phyloP scores from a whole-genome alignment of 768 basidiomycete genomes.

The Russula emetica region DNA sequence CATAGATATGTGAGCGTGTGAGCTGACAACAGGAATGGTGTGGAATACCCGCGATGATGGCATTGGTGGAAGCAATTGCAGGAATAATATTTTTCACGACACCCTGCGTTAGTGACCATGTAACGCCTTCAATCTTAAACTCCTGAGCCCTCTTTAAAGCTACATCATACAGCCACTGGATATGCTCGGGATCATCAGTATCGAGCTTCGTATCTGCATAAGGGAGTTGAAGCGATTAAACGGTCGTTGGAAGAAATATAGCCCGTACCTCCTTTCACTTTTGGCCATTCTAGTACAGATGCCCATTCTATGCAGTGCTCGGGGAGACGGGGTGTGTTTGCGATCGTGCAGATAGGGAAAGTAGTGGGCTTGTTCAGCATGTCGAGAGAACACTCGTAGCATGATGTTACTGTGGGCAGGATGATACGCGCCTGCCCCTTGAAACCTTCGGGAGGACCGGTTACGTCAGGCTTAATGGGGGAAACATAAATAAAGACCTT shows the following conservation, averaged over 20 bases:
- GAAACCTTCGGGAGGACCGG: conserved; percentile 59
- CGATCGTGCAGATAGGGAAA: conserved; percentile 98
- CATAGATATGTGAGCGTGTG: conserved; percentile 1
- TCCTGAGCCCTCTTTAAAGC: conserved; percentile 83
- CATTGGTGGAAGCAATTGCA: conserved; percentile 97
- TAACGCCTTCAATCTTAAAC: conserved; percentile 97
- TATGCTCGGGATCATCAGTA: conserved; percentile 96
- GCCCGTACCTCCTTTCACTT: conserved; percentile 74
- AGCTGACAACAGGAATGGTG: background rate
- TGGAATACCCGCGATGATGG: conserved; percentile 83
- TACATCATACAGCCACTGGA: conserved; percentile 82
- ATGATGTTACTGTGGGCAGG: conserved; percentile 89
- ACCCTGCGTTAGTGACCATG: conserved; percentile 95
- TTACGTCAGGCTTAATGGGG: background rate
- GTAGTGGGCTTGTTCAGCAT: conserved; percentile 97
- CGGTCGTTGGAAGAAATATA: background rate
- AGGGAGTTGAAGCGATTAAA: background rate
- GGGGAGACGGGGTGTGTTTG: conserved; percentile 95
- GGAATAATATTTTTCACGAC: conserved; percentile 99
- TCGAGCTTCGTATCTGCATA: conserved; percentile 87
- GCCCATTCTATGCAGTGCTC: conserved; percentile 99
- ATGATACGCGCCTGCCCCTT: conserved; percentile 98
- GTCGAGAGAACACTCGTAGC: conserved; percentile 97
- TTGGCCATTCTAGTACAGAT: conserved; percentile 98
- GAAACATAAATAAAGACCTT: conserved; percentile 53